These are phyloP conservation scores for Herpetomonas samuelpessoai DNA, from an alignment of 208 protist genomes.

Conservation along the genomic window DNA sequence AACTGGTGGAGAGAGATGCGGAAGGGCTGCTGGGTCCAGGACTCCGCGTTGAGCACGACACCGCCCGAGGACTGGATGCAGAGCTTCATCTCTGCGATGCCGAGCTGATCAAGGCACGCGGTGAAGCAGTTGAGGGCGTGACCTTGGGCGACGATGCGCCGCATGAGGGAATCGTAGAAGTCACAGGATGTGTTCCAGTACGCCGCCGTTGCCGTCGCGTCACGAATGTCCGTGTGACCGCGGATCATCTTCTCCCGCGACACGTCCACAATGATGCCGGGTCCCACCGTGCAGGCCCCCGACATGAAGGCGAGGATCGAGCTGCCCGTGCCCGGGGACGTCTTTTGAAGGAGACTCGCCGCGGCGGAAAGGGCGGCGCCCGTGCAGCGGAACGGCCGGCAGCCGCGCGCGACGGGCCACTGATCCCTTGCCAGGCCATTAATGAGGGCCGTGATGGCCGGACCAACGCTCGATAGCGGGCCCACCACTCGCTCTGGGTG, in stretches of 20 bases:
- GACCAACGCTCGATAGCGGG: conserved; percentile 58
- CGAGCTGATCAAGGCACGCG: conserved; percentile 97
- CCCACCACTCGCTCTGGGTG: conserved; percentile 72
- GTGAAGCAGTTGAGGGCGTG: conserved; percentile 97
- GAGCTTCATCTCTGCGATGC: conserved; percentile 96
- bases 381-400: conserved; percentile 94
- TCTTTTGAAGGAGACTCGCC: conserved; percentile 90
- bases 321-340: conserved; percentile 88
- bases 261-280: conserved; percentile 91
- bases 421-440: conserved; percentile 94
- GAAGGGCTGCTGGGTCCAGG: conserved; percentile 96
- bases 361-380: conserved; percentile 97
- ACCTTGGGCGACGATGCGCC: conserved; percentile 90
- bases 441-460: conserved; percentile 87
- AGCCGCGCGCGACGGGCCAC: conserved; percentile 92
- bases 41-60: conserved; percentile 96
- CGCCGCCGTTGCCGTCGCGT: conserved; percentile 59
- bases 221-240: conserved; percentile 96
- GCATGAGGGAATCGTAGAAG: conserved; percentile 96
- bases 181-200: conserved; percentile 76
- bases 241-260: conserved; percentile 95
- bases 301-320: conserved; percentile 97
- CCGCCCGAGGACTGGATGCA: conserved; percentile 93
- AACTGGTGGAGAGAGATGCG: conserved; percentile 91
- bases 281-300: conserved; percentile 94